Evolutionary conservation across 371 early-diverging fungal genomes (phyloP).

Genomic region (Mucor plumbeus): DNA sequence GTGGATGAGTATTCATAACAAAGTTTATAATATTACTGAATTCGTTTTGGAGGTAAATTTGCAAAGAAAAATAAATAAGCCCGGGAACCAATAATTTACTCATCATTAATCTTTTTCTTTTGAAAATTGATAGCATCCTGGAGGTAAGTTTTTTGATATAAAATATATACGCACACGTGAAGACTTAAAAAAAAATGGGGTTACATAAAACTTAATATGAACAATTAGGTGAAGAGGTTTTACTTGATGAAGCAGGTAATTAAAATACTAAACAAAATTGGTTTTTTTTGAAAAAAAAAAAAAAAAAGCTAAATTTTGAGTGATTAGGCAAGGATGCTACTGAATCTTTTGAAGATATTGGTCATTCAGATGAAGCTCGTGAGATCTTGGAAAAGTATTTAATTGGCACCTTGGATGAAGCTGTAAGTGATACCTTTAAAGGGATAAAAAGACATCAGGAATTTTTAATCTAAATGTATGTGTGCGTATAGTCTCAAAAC

Average conservation of each 20-base stretch:
- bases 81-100: not conserved
- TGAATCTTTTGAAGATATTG: conserved; percentile 88
- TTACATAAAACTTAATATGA: not conserved
- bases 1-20: conserved; percentile 79
- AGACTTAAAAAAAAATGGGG: not conserved
- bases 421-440: conserved; percentile 33
- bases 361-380: conserved; percentile 82
- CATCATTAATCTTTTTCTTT: not conserved
- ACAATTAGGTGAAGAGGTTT: conserved; percentile 63
- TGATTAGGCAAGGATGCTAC: conserved; percentile 74
- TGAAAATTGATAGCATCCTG: conserved; percentile 44
- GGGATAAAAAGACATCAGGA: not conserved
- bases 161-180: not conserved
- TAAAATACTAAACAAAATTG: not conserved
- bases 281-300: conserved; percentile 55
- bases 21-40: conserved; percentile 84
- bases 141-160: conserved; percentile 50
- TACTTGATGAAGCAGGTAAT: conserved; percentile 62
- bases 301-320: conserved; percentile 35
- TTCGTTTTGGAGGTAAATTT: conserved; percentile 72
- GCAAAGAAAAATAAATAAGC: not conserved
- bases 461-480: not conserved
- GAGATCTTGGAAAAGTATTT: conserved; percentile 46
- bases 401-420: conserved; percentile 48
- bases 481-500: conserved; percentile 27